phyloP scores from a whole-genome alignment of 2,329 filamentous ascomycete species.

The Colletotrichum sp. region DNA sequence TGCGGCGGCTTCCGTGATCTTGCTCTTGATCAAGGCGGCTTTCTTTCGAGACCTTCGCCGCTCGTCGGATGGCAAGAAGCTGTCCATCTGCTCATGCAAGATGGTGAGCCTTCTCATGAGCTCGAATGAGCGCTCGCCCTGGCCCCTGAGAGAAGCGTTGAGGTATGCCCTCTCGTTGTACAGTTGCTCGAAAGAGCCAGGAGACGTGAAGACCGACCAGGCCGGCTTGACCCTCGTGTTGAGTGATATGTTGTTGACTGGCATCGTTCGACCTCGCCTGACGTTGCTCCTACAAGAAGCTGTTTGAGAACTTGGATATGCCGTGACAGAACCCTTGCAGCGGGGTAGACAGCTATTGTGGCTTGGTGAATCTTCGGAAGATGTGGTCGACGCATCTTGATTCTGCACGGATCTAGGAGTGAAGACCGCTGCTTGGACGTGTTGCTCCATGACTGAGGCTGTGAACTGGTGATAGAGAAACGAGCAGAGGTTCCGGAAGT shows the following conservation, averaged over 20 bases:
- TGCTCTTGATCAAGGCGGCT: slow-evolving; percentile 43
- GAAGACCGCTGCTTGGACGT: slow-evolving; percentile 2
- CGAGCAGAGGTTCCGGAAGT: neutral
- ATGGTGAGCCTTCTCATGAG: slow-evolving; percentile 43
- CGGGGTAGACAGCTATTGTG: neutral
- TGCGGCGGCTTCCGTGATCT: slow-evolving; percentile 47
- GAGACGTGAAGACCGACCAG: slow-evolving; percentile 34
- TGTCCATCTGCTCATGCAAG: slow-evolving; percentile 36
- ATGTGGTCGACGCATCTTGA: neutral
- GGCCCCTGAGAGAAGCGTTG: slow-evolving; percentile 41
- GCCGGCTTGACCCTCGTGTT: slow-evolving; percentile 1
- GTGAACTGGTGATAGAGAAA: neutral
- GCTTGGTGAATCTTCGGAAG: neutral
- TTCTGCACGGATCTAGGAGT: neutral
- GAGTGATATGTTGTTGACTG: neutral
- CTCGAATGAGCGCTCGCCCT: slow-evolving; percentile 39
- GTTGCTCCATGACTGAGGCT: neutral
- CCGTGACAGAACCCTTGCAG: neutral
- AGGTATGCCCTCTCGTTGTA: slow-evolving; percentile 54
- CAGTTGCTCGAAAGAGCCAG: slow-evolving; percentile 46
- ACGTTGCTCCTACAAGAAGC: neutral
- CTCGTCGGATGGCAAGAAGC: slow-evolving; percentile 20
- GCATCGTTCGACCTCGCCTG: neutral
- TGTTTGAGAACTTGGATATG: neutral
- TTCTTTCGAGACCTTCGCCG: slow-evolving; percentile 43